Evolutionary conservation across 768 basidiomycete species (phyloP), one percentile per base, ranked within the genome.

Genomic region (Boletus pseudopeckii): DNA sequence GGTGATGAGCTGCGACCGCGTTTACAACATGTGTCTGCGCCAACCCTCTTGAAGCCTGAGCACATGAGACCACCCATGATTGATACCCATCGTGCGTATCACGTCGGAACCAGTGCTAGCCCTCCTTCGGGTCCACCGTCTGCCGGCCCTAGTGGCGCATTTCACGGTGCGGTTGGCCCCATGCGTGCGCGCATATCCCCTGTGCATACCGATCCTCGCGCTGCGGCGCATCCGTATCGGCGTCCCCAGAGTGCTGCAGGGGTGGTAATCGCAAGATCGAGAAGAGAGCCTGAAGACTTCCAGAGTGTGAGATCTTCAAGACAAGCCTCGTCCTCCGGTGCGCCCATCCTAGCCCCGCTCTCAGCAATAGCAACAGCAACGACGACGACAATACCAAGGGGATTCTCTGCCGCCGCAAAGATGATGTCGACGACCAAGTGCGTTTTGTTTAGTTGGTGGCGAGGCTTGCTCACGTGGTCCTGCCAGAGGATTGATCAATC

Each of bases 61-160:
- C 63, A 69, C 58, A 61, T 72, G 68, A 70, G 70, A 66, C 69
- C 54, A 61, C 71, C 50, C 63, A 67, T 58, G 68, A 66, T 72
- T 58, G 71, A 71, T 56, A 70, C 68, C 56, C 54, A n/a, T 48
- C 58, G 58, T 50, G 63, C 30, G 43, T 68, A 67, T 57, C 63
- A 61, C 49, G 55, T 59, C 36, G 60, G 64, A 54, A 52, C 64
- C 17, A 69, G 70, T 51, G 58, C 58, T 24, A 70, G 68, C 39
- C 66, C 70, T 22, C 26, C 68, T 8, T 72, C 71, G 37, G 69
- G 66, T 36, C 58, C 70, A n/a, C 44, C 68, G 0, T 71, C 69
- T 36, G 70, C 70, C 8, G 58, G 61, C 4, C 62, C 59, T 24
- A 54, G 58, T 37, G 38, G 42, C 17, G 45, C 48, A 18, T 62